Percentiles rank a stretch among this genome's conserved stretches.
Conservation (phyloP, 2,329 filamentous ascomycete species). For the Ascochyta lentis region DNA sequence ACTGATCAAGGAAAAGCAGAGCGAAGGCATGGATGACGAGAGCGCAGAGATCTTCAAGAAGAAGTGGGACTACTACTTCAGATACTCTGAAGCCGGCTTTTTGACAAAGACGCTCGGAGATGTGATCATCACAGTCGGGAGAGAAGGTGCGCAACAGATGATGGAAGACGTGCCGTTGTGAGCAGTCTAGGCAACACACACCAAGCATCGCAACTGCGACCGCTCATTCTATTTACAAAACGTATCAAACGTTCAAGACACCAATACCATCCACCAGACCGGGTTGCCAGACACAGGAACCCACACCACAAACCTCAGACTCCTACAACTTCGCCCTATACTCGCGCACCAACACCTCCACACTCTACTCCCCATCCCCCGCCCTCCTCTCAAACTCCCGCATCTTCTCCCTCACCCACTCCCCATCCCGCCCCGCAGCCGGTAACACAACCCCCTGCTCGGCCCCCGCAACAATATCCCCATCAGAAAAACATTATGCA, state of each 20-base stretch:
- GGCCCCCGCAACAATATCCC: constrained; percentile 33
- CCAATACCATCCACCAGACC: neutral
- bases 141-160: constrained; percentile 70
- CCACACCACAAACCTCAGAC: neutral
- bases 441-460: constrained; percentile 38
- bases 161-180: constrained; percentile 73
- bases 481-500: constrained; percentile 38
- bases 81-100: constrained; percentile 77
- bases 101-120: constrained; percentile 74
- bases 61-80: constrained; percentile 82
- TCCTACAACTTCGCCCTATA: neutral
- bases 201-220: neutral
- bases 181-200: neutral
- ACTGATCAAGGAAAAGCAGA: constrained; percentile 63
- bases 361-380: constrained; percentile 28
- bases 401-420: constrained; percentile 33
- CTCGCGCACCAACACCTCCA: constrained; percentile 28
- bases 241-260: constrained; percentile 4
- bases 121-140: constrained; percentile 72
- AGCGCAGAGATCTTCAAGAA: constrained; percentile 71
- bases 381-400: constrained; percentile 31
- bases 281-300: neutral
- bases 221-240: neutral
- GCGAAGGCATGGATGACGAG: constrained; percentile 67
- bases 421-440: constrained; percentile 29